Conservation (phyloP, 305 asterid species). For the Ruellia speciosa region DNA sequence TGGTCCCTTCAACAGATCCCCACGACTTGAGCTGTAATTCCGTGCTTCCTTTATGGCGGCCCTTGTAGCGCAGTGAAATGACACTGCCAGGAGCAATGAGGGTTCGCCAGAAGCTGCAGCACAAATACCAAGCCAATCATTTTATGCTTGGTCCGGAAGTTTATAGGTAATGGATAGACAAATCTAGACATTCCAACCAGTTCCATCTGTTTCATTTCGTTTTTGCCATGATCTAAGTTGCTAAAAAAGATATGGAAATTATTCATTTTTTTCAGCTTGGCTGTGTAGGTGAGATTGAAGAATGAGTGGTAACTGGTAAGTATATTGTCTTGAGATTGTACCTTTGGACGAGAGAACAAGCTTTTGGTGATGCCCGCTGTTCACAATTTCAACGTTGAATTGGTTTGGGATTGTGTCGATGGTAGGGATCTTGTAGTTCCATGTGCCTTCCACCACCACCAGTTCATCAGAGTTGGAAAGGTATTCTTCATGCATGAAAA, state of each 20-base stretch:
- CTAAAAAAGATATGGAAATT: too few relatives aligned
- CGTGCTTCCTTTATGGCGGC: slow-evolving; percentile 71
- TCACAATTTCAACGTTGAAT: slow-evolving; percentile 50
- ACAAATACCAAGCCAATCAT: too few relatives aligned
- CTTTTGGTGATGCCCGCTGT: slow-evolving; percentile 48
- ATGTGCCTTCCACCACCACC: slow-evolving; percentile 42
- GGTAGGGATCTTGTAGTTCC: slow-evolving; percentile 79
- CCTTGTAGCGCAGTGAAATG: slow-evolving; percentile 65
- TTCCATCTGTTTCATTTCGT: too few relatives aligned
- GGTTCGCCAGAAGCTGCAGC: slow-evolving; percentile 76
- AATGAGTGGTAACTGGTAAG: too few relatives aligned
- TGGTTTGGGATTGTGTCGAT: slow-evolving; percentile 66
- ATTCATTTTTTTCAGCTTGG: too few relatives aligned
- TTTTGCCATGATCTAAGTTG: too few relatives aligned
- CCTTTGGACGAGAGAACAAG: slow-evolving; percentile 82
- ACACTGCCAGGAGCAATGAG: slow-evolving; percentile 60
- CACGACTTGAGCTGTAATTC: slow-evolving; percentile 42
- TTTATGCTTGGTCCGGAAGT: too few relatives aligned
- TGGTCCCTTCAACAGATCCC: slow-evolving; percentile 40
- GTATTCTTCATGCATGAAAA: slow-evolving; percentile 76
- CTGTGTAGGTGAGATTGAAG: too few relatives aligned
- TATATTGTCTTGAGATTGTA: slow-evolving; percentile 19
- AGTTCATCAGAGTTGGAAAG: slow-evolving; percentile 45
- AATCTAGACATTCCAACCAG: too few relatives aligned
- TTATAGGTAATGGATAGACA: too few relatives aligned